These are phyloP conservation scores for Crotalaria pallida DNA, from an alignment of 306 rosid species.

Conservation along the genomic window DNA sequence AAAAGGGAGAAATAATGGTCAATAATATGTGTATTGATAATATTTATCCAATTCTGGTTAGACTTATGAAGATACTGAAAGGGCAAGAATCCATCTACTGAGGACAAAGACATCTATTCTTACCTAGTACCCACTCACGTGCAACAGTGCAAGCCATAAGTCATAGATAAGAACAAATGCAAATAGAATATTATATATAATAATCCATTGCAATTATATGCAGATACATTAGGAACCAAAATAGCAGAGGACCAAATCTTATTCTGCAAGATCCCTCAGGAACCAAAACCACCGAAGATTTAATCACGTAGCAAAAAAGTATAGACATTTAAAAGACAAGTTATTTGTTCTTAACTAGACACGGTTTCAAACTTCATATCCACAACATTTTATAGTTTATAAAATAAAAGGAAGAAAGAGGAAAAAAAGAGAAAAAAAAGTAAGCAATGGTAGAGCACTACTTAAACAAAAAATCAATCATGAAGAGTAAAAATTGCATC, in stretches of 20 bases:
- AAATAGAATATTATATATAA: neutral
- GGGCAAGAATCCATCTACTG: neutral
- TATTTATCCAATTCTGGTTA: too few relatives aligned
- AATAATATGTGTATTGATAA: neutral
- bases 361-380: neutral
- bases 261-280: neutral
- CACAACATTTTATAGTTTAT: too few relatives aligned
- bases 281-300: neutral
- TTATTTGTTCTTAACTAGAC: slow-evolving; percentile 10
- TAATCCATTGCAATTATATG: neutral
- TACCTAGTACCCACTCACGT: neutral
- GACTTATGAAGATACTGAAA: neutral
- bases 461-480: neutral
- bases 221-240: neutral
- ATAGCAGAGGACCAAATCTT: neutral
- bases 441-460: slow-evolving; percentile 8
- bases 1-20: neutral
- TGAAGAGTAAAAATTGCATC: neutral
- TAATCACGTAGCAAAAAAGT: neutral
- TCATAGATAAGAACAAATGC: neutral
- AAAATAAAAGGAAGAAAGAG: slow-evolving; percentile 12
- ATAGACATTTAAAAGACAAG: slow-evolving; percentile 8
- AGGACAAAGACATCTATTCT: neutral
- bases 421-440: neutral
- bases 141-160: neutral